These are phyloP conservation scores for Claviceps humidiphila DNA, from an alignment of 2,329 filamentous ascomycete species.

Conservation along the genomic window DNA sequence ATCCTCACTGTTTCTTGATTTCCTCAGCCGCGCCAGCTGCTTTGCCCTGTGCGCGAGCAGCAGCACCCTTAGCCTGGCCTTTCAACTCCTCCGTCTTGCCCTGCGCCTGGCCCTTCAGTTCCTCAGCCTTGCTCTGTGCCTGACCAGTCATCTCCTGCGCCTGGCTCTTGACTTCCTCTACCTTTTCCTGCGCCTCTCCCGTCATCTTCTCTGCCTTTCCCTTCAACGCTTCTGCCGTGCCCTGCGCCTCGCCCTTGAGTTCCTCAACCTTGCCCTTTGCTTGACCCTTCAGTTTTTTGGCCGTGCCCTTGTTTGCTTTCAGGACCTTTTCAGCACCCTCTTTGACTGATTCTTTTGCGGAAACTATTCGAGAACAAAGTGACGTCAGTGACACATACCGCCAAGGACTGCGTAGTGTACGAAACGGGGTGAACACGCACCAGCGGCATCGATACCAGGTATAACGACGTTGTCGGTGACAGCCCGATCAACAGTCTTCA, in stretches of 20 bases:
- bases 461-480: constrained; percentile 50
- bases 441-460: constrained; percentile 44
- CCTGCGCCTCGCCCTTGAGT: constrained; percentile 19
- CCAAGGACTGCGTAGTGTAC: not conserved
- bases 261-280: constrained; percentile 26
- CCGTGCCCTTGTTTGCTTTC: constrained; percentile 22
- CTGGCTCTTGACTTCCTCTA: constrained; percentile 22
- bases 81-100: constrained; percentile 21
- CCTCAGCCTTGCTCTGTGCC: constrained; percentile 21
- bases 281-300: constrained; percentile 23
- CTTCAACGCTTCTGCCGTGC: constrained; percentile 18
- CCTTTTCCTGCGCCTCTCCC: constrained; percentile 26
- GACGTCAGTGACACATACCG: not conserved
- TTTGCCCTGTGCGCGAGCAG: constrained; percentile 21
- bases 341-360: constrained; percentile 34
- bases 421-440: constrained; percentile 26
- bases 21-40: constrained; percentile 24
- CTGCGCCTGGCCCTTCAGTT: constrained; percentile 26
- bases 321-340: constrained; percentile 18
- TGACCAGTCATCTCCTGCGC: constrained; percentile 18
- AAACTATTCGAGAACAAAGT: constrained; percentile 16
- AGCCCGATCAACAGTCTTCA: constrained; percentile 45
- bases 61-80: constrained; percentile 20
- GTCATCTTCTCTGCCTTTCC: constrained; percentile 23
- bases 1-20: constrained; percentile 10